Conservation (phyloP, 371 early-diverging fungal genomes). For the Rhizopus arrhizus region DNA sequence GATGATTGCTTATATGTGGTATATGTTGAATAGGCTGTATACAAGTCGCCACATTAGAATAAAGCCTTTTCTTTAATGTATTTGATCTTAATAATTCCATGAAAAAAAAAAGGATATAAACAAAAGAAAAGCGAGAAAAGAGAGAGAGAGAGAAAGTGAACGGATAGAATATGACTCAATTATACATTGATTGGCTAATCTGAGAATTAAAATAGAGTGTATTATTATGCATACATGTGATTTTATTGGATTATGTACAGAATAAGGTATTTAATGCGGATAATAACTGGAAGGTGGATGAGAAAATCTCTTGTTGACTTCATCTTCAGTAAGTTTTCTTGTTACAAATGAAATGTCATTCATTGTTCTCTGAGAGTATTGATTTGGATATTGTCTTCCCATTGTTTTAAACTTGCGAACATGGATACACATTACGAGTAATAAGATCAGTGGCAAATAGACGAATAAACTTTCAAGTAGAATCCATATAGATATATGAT, state of each 20-base stretch:
- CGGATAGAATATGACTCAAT: not conserved
- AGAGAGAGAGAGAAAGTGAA: not conserved
- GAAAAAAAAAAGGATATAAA: not conserved
- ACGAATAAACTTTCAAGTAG: slow-evolving; percentile 21
- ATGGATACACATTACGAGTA: slow-evolving; percentile 27
- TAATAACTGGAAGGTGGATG: slow-evolving; percentile 9
- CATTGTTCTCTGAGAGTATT: not conserved
- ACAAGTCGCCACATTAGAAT: slow-evolving; percentile 10
- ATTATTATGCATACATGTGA: too few species aligned
- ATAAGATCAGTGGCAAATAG: slow-evolving; percentile 17
- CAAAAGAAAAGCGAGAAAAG: not conserved
- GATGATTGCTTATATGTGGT: not conserved
- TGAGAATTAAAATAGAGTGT: not conserved
- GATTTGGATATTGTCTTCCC: slow-evolving; percentile 25
- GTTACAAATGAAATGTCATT: slow-evolving; percentile 5
- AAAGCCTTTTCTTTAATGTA: not conserved
- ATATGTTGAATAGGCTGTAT: not conserved
- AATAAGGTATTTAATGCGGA: not conserved
- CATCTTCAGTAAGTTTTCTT: slow-evolving; percentile 4
- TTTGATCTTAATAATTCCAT: slow-evolving; percentile 7
- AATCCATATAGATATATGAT: slow-evolving; percentile 15
- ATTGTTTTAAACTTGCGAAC: slow-evolving; percentile 24
- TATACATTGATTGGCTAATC: not conserved
- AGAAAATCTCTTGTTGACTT: not conserved
- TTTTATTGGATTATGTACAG: too few species aligned